A percentile compares a stretch with the other conserved stretches of the same genome.
Conservation (phyloP, 495 filamentous ascomycete genomes). For the Trichoderma asperelloides region DNA sequence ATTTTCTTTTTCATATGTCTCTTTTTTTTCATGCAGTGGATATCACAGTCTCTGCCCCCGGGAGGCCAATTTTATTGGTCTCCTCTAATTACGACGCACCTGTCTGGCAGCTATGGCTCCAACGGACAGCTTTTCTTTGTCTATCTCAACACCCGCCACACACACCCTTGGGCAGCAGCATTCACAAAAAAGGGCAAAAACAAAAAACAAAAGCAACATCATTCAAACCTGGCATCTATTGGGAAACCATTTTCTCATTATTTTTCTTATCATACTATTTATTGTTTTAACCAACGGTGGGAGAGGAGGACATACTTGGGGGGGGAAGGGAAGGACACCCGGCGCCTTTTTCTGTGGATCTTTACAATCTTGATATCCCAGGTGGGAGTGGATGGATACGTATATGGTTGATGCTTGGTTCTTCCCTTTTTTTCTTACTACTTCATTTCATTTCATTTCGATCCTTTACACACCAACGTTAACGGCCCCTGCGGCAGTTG, state of each 20-base stretch:
- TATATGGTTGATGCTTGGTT: not conserved
- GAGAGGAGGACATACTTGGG: slow-evolving; percentile 1
- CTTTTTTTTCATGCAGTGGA: not conserved
- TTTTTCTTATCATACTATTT: not conserved
- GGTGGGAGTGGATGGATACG: slow-evolving; percentile 5
- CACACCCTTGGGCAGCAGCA: not conserved
- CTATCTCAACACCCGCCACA: not conserved
- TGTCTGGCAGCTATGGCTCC: not conserved
- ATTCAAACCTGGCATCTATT: not conserved
- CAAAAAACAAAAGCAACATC: not conserved
- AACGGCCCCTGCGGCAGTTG: not conserved
- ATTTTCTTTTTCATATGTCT: not conserved
- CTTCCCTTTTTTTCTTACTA: not conserved
- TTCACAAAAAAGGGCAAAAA: not conserved
- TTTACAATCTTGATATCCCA: slow-evolving; percentile 7
- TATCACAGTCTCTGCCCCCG: not conserved
- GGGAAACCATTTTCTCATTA: not conserved
- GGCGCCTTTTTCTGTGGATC: slow-evolving; percentile 5
- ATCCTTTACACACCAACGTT: not conserved
- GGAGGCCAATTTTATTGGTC: not conserved
- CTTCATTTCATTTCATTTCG: not conserved
- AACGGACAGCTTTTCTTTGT: not conserved
- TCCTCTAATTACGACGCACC: not conserved
- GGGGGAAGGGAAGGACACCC: not conserved
- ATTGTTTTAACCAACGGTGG: not conserved